Evolutionary conservation across 257 asterid genomes (phyloP), one percentile per base, ranked within the genome.

Genomic region (Plantago elongata): DNA sequence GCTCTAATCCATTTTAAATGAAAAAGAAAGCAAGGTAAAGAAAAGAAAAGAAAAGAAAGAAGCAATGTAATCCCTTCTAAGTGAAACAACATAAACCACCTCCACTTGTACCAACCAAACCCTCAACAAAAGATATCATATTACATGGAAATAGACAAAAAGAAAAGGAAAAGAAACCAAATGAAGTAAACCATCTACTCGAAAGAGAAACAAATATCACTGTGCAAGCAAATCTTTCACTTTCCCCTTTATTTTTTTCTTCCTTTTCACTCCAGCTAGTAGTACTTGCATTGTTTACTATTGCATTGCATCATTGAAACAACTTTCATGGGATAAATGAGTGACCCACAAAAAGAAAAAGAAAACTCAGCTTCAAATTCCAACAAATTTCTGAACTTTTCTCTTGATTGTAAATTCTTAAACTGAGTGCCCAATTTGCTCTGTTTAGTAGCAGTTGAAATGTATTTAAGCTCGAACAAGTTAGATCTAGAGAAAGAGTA

Each of bases 81-180:
- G 90, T 75, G 70, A 88, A 84, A 84, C 81, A 72, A 81, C 13
- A 68, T 75, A 84, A 86, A 91, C 95, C 62, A 82, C 88, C 90
- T 83, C 97, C 96, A 92, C 97, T 91, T 70, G 80, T 80, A 88
- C 89, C 95, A 83, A 83, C 85, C 86, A 78, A 67, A 72, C 78
- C 84, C 63, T 69, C 80, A 77, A 67, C 56, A 64, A 52, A 72
- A 73, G 67, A 58, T 62, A 45, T 57, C 43, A 58, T 62, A 45
- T 57, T 45, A 52, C 43, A 52, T 45, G 34, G 52, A 72, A 57
- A 44, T 37, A 49, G 74, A 17, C 46, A 65, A 51, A 65, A 52
- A 14, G 27, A 48, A 55, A 29, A 30, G 17, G 44, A 29, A 37
- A 69, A 52, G 59, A 60, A 40, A 56, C 34, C 18, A 47, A 63